Evolutionary conservation across 1,284 basidiomycete genomes (phyloP).

Genomic region (Testicularia cyperi): DNA sequence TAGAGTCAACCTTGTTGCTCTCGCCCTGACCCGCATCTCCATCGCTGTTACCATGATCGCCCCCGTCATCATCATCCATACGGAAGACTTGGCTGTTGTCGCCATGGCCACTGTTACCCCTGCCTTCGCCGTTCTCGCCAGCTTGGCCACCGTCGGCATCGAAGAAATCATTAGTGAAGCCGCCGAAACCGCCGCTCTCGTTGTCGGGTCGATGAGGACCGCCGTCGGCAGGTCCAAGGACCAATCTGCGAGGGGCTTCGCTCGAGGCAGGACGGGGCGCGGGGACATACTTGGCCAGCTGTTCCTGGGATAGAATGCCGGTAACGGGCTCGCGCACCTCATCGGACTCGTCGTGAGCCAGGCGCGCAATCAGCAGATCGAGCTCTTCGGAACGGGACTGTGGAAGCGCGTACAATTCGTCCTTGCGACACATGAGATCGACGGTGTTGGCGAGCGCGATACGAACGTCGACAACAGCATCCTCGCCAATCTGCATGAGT

Average conservation of each 20-base stretch:
- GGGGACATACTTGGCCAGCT: constrained; percentile 5
- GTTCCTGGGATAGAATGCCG: constrained; percentile 22
- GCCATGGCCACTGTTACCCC: no score
- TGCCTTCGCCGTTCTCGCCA: neutral
- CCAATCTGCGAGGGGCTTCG: constrained; percentile 25
- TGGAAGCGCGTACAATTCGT: constrained; percentile 53
- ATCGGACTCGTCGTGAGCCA: constrained; percentile 38
- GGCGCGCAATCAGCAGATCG: constrained; percentile 36
- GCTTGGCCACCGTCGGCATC: constrained; percentile 9
- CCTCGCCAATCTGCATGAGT: constrained; percentile 70
- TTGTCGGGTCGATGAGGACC: constrained; percentile 28
- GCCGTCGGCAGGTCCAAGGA: constrained; percentile 55
- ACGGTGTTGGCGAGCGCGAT: constrained; percentile 77
- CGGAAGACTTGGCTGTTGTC: constrained; percentile 22
- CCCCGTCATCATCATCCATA: constrained; percentile 38
- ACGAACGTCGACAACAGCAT: constrained; percentile 77
- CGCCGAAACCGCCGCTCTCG: no score
- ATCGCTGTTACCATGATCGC: constrained; percentile 12
- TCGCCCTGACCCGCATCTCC: constrained; percentile 2
- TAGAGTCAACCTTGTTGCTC: no score
- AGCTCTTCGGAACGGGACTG: constrained; percentile 40
- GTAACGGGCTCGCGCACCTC: constrained; percentile 47
- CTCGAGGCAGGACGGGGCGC: neutral
- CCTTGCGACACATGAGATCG: constrained; percentile 62
- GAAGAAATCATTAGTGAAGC: constrained; percentile 18